phyloP scores from a whole-genome alignment of 768 basidiomycete species.

The Neoboletus brunneissimus region DNA sequence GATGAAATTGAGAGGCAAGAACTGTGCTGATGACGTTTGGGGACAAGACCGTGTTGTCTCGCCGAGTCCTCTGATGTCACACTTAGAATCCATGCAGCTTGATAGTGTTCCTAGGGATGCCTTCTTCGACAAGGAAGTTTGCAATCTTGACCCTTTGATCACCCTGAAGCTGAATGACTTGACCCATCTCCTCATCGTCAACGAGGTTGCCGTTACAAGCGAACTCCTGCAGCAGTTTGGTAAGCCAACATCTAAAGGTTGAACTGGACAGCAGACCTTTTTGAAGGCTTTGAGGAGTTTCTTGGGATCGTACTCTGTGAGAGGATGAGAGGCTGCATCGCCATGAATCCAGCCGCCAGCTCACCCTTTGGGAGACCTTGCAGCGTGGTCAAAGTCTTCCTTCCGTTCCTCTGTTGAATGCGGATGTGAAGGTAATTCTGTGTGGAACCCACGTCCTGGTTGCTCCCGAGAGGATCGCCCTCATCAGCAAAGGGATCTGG shows the following conservation, averaged over 20 bases:
- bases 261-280: slow-evolving; percentile 57
- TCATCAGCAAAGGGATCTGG: slow-evolving; percentile 96
- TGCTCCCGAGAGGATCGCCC: slow-evolving; percentile 75
- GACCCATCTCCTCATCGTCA: slow-evolving; percentile 91
- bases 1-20: slow-evolving; percentile 10
- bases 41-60: slow-evolving; percentile 2
- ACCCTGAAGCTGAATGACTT: slow-evolving; percentile 98
- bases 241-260: slow-evolving; percentile 7
- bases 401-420: slow-evolving; percentile 98
- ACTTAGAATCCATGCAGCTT: slow-evolving; percentile 86
- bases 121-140: slow-evolving; percentile 81
- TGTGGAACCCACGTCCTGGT: slow-evolving; percentile 75
- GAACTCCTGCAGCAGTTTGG: slow-evolving; percentile 63
- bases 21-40: slow-evolving; percentile 7
- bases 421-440: slow-evolving; percentile 91
- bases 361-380: slow-evolving; percentile 90
- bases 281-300: slow-evolving; percentile 99
- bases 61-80: slow-evolving; percentile 1
- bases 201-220: slow-evolving; percentile 98
- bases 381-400: slow-evolving; percentile 96
- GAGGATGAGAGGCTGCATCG: slow-evolving; percentile 14
- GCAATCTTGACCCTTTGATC: slow-evolving; percentile 93
- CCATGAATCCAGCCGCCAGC: slow-evolving; percentile 21
- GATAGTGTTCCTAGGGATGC: slow-evolving; percentile 72
- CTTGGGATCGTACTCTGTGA: slow-evolving; percentile 92